Evolutionary conservation across 1,284 basidiomycete species (phyloP), one percentile per base, ranked within the genome.

Genomic region (Cutaneotrichosporon curvatum): DNA sequence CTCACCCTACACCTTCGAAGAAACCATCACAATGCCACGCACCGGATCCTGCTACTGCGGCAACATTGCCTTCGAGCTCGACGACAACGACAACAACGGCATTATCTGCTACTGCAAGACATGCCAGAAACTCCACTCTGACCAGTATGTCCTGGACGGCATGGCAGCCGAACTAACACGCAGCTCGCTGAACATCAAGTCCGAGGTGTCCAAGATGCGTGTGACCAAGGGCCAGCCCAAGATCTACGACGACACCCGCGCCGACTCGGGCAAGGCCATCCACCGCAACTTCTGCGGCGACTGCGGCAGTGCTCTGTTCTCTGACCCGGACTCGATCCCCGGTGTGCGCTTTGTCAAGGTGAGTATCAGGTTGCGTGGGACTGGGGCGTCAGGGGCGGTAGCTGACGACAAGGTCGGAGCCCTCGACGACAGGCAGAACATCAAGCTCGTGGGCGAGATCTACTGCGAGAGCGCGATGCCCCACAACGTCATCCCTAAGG

Each of bases 231-330:
- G 51, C 41, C 36, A 19, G 19, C 47, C 47, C 22, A 53, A 43
- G 47, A 3, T 18, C 10, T 53, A 37, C 44, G 21, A 19, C 11
- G 51, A 53, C 51, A 36, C 11, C 33, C 25, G 7, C 7, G 35
- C 43, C 21, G 18, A 45, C 28, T 43, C 56, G 19, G 61, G 62
- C 21, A 52, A 53, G 19, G 35, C 51, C 11, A 55, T 59, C 15
- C 48, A 37, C 2, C 48, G 61, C 20, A 37, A 56, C 43, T 63
- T 63, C 41, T 63, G 61, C 43, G 56, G 50, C 4, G 45, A 48
- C 32, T 63, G 61, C 45, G 55, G 55, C 20, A 56, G 55, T 47
- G 43, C 42, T 11, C 46, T 52, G 19, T 52, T 30, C 32, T 52
- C 50, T 1, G 46, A 52, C 50, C 50, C 50, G 18, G 46, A 48